Evolutionary conservation across 305 asterid genomes (phyloP).

Genomic region (Solanum hybrid): DNA sequence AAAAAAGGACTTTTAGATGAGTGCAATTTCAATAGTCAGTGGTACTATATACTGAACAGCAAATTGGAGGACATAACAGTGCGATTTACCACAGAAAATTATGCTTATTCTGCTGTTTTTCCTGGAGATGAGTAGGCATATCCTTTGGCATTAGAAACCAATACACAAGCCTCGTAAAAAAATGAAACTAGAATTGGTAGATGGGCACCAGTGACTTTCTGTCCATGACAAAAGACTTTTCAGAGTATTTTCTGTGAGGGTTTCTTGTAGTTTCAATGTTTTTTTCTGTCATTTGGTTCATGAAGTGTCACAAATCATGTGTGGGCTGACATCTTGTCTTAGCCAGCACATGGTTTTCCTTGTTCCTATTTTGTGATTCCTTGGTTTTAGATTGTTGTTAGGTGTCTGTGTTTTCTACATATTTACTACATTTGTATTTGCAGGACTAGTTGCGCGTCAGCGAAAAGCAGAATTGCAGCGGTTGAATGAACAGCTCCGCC

Average conservation of each 20-base stretch:
- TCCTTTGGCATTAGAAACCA: neutral
- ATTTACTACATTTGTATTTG: neutral
- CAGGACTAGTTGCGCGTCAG: conserved; percentile 87
- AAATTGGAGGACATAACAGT: neutral
- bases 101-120: neutral
- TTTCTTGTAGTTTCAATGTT: neutral
- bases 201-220: neutral
- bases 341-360: neutral
- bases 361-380: neutral
- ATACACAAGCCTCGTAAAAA: neutral
- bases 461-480: conserved; percentile 78
- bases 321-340: neutral
- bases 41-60: neutral
- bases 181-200: neutral
- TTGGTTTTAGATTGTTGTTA: neutral
- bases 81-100: neutral
- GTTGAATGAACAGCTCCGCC: conserved; percentile 90
- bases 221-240: neutral
- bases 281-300: neutral
- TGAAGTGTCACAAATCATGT: too few relatives aligned
- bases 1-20: neutral
- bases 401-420: neutral
- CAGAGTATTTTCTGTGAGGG: neutral
- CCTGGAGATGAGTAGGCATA: neutral
- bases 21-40: neutral